Evolutionary conservation across 2,329 filamentous ascomycete species (phyloP), one percentile per base, ranked within the genome.

Genomic region (Apiospora arundinis): DNA sequence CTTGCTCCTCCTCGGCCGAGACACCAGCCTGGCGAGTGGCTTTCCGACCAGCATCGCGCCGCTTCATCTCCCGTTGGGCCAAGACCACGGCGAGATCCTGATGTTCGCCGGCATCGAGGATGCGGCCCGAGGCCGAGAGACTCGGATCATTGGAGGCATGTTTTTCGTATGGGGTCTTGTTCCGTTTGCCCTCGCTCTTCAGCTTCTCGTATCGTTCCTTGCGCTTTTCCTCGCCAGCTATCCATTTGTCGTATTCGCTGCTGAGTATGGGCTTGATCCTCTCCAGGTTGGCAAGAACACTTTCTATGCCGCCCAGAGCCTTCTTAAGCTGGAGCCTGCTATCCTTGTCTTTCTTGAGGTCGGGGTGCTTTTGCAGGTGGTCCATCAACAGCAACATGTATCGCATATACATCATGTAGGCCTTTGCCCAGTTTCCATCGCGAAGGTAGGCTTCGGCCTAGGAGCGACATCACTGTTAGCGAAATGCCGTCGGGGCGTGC

Each of bases 331-430:
- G 87, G 69, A 87, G 89, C 65, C 89, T 89, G 11, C 90, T 91
- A 46, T 92, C 89, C 12, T 89, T 87, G 9, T 69, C 67, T 21
- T 90, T 87, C 75, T 89, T 92, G 65, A 90, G 90, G 70, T 96
- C 90, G 1, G 95, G 95, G 76, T 98, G 96, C 1, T 85, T 87
- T 0, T 89, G 87, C 11, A 99, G 86, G 70, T 92, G 88, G 8
- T 94, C 89, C 40, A 97, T 85, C 32, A 97, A 89, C n/a, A 99
- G 90, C 69, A 92, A 88, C 12, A 94, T 94, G 82, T 97, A 95
- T 76, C 96, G 91, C 80, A 96, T 94, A n/a, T 97, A 89, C 72
- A 98, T 90, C 70, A 98, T 88, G 81, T 97, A 99, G 5, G 95
- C 93, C 78, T 96, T 92, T 76, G 95, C 90, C 74, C 94, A 90